phyloP scores from a whole-genome alignment of 1,284 basidiomycete species.

The Pholiota adiposa region DNA sequence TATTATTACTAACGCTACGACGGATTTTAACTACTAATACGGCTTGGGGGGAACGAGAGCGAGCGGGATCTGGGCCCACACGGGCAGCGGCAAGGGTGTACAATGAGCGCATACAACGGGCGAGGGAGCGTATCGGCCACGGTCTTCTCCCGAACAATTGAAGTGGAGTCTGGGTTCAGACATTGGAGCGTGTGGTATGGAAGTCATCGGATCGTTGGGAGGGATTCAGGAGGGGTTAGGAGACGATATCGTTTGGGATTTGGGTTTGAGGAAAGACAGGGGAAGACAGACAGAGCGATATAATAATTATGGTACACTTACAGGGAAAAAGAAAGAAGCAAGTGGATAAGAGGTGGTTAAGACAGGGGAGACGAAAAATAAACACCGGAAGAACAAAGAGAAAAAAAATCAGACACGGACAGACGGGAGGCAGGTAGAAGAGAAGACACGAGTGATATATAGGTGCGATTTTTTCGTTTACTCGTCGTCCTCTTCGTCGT shows the following conservation, averaged over 20 bases:
- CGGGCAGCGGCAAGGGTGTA: neutral
- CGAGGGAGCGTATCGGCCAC: no score
- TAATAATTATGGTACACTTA: constrained; percentile 23
- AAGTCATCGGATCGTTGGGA: neutral
- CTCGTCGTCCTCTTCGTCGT: constrained; percentile 32
- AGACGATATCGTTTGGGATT: neutral
- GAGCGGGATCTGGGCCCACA: neutral
- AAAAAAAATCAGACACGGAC: neutral
- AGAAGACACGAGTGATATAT: neutral
- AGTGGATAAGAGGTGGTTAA: constrained; percentile 5
- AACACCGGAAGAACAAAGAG: constrained; percentile 4
- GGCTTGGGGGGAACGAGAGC: no score
- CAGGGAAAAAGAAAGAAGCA: constrained; percentile 14
- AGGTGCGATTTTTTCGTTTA: constrained; percentile 21
- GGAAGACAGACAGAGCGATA: constrained; percentile 12
- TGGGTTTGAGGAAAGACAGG: neutral
- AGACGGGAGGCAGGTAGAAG: neutral
- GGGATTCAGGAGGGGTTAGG: neutral
- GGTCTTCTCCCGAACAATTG: no score
- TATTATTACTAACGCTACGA: constrained; percentile 1
- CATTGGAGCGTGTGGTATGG: no score
- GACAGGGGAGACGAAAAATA: constrained; percentile 3
- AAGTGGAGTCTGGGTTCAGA: no score
- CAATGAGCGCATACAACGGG: neutral
- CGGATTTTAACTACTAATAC: neutral